Evolutionary conservation across 768 basidiomycete species (phyloP).

Genomic region (Trametes sanguinea): DNA sequence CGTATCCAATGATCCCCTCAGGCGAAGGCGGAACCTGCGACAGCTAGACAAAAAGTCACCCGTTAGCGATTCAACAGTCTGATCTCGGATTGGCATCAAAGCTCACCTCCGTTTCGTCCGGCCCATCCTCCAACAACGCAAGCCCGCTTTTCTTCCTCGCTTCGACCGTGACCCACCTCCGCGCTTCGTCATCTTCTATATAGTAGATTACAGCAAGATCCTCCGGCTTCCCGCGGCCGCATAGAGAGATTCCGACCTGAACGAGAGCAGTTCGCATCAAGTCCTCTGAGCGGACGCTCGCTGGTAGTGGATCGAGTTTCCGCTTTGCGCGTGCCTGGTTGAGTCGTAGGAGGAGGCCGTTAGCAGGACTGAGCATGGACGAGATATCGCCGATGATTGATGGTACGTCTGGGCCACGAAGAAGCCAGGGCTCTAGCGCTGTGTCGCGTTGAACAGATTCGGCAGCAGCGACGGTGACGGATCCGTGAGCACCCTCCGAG

Average conservation of each 20-base stretch:
- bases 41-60: slow-evolving; percentile 37
- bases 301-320: slow-evolving; percentile 42
- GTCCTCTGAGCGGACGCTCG: slow-evolving; percentile 39
- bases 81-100: neutral
- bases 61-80: neutral
- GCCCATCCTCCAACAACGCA: slow-evolving; percentile 20
- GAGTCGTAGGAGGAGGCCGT: slow-evolving; percentile 52
- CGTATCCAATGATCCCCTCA: slow-evolving; percentile 68
- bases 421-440: slow-evolving; percentile 58
- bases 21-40: slow-evolving; percentile 44
- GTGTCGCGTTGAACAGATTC: slow-evolving; percentile 23
- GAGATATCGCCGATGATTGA: slow-evolving; percentile 46
- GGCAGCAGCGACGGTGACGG: neutral
- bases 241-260: slow-evolving; percentile 61
- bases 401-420: slow-evolving; percentile 56
- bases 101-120: slow-evolving; percentile 36
- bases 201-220: slow-evolving; percentile 76
- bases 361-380: slow-evolving; percentile 42
- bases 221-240: slow-evolving; percentile 68
- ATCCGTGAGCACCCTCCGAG: neutral
- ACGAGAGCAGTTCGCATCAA: slow-evolving; percentile 66
- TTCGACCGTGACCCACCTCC: slow-evolving; percentile 46
- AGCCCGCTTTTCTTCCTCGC: slow-evolving; percentile 28
- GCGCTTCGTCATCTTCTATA: slow-evolving; percentile 55
- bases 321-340: slow-evolving; percentile 63